Percentiles rank a stretch among this genome's conserved stretches.
Evolutionary conservation across 192 early-diverging fungal species (phyloP).

Genomic region (Backusella liffmaniae): DNA sequence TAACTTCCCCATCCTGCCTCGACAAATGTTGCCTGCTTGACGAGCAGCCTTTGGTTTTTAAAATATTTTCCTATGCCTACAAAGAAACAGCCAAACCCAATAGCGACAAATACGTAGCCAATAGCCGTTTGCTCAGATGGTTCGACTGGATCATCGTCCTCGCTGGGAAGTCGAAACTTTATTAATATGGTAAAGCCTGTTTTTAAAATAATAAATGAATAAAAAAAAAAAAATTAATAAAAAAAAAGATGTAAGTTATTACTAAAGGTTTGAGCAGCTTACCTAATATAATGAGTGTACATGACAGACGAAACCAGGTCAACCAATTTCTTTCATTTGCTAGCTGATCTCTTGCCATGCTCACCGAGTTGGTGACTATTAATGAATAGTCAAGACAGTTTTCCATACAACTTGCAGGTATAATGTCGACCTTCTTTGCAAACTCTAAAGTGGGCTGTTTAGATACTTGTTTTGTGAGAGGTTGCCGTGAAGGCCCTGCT

Average conservation of each 20-base stretch:
- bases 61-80: slow-evolving; percentile 29
- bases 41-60: slow-evolving; percentile 18
- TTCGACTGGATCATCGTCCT: not conserved
- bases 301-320: slow-evolving; percentile 26
- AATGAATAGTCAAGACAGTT: slow-evolving; percentile 16
- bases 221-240: not conserved
- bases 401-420: not conserved
- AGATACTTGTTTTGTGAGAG: not conserved
- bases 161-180: slow-evolving; percentile 26
- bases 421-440: not conserved
- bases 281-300: slow-evolving; percentile 36
- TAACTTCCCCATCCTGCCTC: slow-evolving; percentile 36
- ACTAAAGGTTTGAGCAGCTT: not conserved
- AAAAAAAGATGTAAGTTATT: not conserved
- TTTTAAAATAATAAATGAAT: not conserved
- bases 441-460: not conserved
- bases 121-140: slow-evolving; percentile 1
- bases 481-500: not conserved
- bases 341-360: slow-evolving; percentile 38
- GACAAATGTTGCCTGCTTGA: slow-evolving; percentile 11
- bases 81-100: slow-evolving; percentile 23
- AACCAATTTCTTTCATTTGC: slow-evolving; percentile 38
- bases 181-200: slow-evolving; percentile 34
- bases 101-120: slow-evolving; percentile 28
- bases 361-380: slow-evolving; percentile 24